Base-by-base conservation (phyloP, 805 yeast species). In the Sugiyamaella valdiviana region DNA sequence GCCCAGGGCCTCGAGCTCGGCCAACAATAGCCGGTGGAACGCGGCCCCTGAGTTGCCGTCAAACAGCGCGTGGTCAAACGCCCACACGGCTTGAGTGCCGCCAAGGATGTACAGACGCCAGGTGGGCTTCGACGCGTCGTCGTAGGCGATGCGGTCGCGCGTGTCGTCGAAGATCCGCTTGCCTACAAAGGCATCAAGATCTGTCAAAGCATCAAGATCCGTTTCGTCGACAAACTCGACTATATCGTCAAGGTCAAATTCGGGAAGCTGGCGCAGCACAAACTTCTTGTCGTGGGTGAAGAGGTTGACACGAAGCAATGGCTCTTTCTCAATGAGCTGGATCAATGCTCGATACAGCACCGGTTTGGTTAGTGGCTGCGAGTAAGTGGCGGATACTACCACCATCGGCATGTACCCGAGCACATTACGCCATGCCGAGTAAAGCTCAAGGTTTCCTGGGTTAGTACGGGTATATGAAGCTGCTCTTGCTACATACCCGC, bases 21-120 rank as follows among this genome's bases (percentile, higher is more conserved):
- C 32, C 14, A 26, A n/a, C 36, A 56, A 44, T 14, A 39, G 24
- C 15, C 35, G 14, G 37, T 57, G 61, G 40, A 57, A 56, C 23
- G 42, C 22, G n/a, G 51, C 45, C 0, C 63, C 61, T 5, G 57
- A 50, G 45, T 48, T 52, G 36, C 62, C 63, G 35, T 59, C 63
- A 37, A 44, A 51, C 5, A 46, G 36, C 1, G 56, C 40, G 36
- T 59, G 63, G 36, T 59, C 59, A 45, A 53, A 59, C 21, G 43
- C 54, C 45, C 55, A 59, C 23, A 50, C 51, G 5, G 52, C 37
- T n/a, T 35, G 41, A 16, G 44, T 32, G 22, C 42, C 42, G 12
- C 45, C 48, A 12, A 52, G 9, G 12, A 56, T 49, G 20, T 44
- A 42, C 17, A 57, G 40, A n/a, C 58, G 44, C 61, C 61, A 57